A percentile compares a stretch with the other conserved stretches of the same genome.
phyloP scores from a whole-genome alignment of 345 rosid genomes.

The Streptanthus diversifolius region DNA sequence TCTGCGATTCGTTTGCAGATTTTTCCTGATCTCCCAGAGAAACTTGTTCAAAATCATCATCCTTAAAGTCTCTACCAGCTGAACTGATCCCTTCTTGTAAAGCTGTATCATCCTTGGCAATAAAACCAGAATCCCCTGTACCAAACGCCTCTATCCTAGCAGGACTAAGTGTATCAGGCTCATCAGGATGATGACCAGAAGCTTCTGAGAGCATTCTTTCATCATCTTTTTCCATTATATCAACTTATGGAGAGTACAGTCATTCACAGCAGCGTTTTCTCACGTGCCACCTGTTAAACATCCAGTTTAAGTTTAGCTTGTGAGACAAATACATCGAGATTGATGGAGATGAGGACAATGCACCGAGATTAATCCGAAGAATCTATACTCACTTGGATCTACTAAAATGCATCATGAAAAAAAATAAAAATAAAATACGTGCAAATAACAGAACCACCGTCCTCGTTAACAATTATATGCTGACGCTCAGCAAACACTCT shows the following conservation, averaged over 20 bases:
- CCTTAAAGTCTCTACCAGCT: slow-evolving; percentile 42
- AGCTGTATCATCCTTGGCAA: slow-evolving; percentile 24
- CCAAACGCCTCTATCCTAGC: slow-evolving; percentile 39
- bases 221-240: slow-evolving; percentile 71
- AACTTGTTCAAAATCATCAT: slow-evolving; percentile 79
- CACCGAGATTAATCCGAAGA: neutral
- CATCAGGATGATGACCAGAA: slow-evolving; percentile 27
- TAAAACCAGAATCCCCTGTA: slow-evolving; percentile 31
- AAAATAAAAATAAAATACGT: neutral
- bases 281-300: slow-evolving; percentile 34
- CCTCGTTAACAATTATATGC: neutral
- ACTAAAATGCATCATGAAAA: neutral
- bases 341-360: neutral
- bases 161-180: slow-evolving; percentile 28
- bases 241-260: slow-evolving; percentile 19
- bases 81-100: slow-evolving; percentile 40
- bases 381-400: slow-evolving; percentile 27
- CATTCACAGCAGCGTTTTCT: slow-evolving; percentile 36
- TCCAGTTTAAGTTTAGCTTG: neutral
- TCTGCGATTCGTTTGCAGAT: slow-evolving; percentile 34
- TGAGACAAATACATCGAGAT: slow-evolving; percentile 3
- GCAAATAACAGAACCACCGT: neutral
- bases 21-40: slow-evolving; percentile 67
- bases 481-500: neutral
- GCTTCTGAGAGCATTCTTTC: slow-evolving; percentile 47